phyloP scores from a whole-genome alignment of 2,329 filamentous ascomycete genomes.

The Hypoxylon sp. region DNA sequence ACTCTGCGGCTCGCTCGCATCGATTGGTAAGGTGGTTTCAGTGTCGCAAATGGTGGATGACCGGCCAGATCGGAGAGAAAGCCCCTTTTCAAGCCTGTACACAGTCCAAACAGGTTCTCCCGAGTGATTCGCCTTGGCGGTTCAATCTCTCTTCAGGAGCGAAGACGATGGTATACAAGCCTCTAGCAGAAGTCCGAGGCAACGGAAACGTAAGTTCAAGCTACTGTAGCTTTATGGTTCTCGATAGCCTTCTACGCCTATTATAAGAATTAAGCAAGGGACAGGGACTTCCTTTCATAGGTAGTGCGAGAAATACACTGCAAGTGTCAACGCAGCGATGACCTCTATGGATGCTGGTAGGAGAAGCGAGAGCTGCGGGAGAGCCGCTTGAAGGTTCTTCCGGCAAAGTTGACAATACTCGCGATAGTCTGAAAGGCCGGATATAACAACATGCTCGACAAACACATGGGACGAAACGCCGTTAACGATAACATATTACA shows the following conservation, averaged over 20 bases:
- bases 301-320: slow-evolving; percentile 40
- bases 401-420: slow-evolving; percentile 46
- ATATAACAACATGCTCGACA: slow-evolving; percentile 47
- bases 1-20: slow-evolving; percentile 34
- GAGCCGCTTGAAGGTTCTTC: slow-evolving; percentile 45
- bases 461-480: slow-evolving; percentile 54
- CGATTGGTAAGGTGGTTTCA: slow-evolving; percentile 47
- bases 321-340: slow-evolving; percentile 52
- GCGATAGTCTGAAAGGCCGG: slow-evolving; percentile 42
- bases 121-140: slow-evolving; percentile 20
- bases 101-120: slow-evolving; percentile 53
- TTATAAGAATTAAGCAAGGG: slow-evolving; percentile 12
- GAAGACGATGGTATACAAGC: slow-evolving; percentile 49
- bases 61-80: slow-evolving; percentile 53
- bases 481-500: slow-evolving; percentile 53
- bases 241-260: slow-evolving; percentile 53
- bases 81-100: slow-evolving; percentile 52
- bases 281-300: too few relatives aligned
- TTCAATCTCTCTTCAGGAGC: slow-evolving; percentile 9
- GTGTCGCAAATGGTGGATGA: slow-evolving; percentile 51
- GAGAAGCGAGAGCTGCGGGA: slow-evolving; percentile 49
- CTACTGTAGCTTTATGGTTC: slow-evolving; percentile 47
- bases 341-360: slow-evolving; percentile 50
- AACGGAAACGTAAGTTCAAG: slow-evolving; percentile 54
- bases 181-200: slow-evolving; percentile 52